Conservation (phyloP, 2,329 filamentous ascomycete genomes). For the Penicillium sp. region DNA sequence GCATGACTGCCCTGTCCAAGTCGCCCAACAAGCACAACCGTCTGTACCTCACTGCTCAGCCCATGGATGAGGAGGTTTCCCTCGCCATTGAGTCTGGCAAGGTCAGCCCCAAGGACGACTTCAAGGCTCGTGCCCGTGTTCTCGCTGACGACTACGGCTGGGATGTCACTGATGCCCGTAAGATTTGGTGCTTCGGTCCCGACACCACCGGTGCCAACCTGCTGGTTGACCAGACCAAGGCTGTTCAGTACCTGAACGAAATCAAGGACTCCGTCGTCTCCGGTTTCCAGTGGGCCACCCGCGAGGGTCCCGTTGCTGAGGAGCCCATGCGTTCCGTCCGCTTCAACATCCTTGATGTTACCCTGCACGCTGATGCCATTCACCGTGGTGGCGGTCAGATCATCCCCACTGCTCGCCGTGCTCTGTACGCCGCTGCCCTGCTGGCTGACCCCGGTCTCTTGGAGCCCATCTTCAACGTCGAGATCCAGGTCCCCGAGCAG, state of each 20-base stretch:
- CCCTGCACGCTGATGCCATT: slow-evolving; percentile 98
- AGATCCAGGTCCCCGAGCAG: slow-evolving; percentile 97
- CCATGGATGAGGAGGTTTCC: slow-evolving; percentile 85
- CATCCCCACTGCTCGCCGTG: slow-evolving; percentile 96
- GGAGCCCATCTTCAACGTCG: slow-evolving; percentile 97
- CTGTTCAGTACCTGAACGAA: slow-evolving; percentile 99
- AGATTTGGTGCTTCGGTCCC: slow-evolving; percentile 99
- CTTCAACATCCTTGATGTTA: slow-evolving; percentile 99
- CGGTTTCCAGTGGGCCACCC: slow-evolving; percentile 99
- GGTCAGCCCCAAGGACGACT: slow-evolving; percentile 92
- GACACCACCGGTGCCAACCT: slow-evolving; percentile 97
- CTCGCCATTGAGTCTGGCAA: slow-evolving; percentile 87
- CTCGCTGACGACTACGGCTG: slow-evolving; percentile 96
- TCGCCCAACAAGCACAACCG: slow-evolving; percentile 99
- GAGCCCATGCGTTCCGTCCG: slow-evolving; percentile 96
- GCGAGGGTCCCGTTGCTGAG: slow-evolving; percentile 95
- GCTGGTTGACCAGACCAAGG: slow-evolving; percentile 99
- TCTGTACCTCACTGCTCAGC: slow-evolving; percentile 92
- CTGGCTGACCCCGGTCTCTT: slow-evolving; percentile 86
- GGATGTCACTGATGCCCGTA: slow-evolving; percentile 99
- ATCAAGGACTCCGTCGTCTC: slow-evolving; percentile 99
- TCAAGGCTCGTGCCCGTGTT: slow-evolving; percentile 96
- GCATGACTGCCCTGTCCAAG: slow-evolving; percentile 97
- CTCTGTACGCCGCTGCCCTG: slow-evolving; percentile 87
- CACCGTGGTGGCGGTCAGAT: slow-evolving; percentile 99